phyloP scores from a whole-genome alignment of 1,284 basidiomycete species.

The Ustilago shanxiensis region DNA sequence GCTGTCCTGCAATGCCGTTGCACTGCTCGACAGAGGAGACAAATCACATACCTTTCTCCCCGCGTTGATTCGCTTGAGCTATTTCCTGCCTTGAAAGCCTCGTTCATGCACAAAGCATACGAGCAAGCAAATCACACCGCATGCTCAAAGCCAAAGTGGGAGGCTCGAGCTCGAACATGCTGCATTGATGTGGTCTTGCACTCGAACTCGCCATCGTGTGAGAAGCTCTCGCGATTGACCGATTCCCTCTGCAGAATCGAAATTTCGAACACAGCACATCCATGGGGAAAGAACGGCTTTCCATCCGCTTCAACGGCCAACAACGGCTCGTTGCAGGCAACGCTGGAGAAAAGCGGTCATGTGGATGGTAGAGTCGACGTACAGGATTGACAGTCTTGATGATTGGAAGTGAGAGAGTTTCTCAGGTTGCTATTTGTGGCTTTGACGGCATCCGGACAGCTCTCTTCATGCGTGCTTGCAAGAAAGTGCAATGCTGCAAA shows the following conservation, averaged over 20 bases:
- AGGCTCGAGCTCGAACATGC: background rate
- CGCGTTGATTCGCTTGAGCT: conserved; percentile 1
- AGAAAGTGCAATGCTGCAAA: conserved; percentile 31
- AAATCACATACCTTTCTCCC: conserved; percentile 33
- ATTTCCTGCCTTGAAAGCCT: conserved; percentile 8
- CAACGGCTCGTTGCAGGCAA: background rate
- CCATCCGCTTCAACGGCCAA: background rate
- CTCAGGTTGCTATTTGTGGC: conserved; percentile 4
- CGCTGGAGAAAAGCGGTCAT: background rate
- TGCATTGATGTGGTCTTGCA: background rate
- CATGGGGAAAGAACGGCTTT: background rate
- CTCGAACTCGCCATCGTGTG: background rate
- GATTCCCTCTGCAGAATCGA: background rate
- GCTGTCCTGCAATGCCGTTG: background rate
- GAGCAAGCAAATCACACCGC: background rate
- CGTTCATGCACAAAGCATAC: background rate
- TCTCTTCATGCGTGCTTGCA: conserved; percentile 23
- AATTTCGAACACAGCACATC: conserved; percentile 2
- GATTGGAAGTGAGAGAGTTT: background rate
- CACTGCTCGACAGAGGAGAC: conserved; percentile 9
- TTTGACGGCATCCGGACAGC: no score
- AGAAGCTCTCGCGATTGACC: conserved; percentile 1
- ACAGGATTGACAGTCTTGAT: background rate
- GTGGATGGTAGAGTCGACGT: background rate
- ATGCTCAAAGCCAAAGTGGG: background rate